Evolutionary conservation across 1,284 basidiomycete genomes (phyloP).

Genomic region (Trametes versicolor): DNA sequence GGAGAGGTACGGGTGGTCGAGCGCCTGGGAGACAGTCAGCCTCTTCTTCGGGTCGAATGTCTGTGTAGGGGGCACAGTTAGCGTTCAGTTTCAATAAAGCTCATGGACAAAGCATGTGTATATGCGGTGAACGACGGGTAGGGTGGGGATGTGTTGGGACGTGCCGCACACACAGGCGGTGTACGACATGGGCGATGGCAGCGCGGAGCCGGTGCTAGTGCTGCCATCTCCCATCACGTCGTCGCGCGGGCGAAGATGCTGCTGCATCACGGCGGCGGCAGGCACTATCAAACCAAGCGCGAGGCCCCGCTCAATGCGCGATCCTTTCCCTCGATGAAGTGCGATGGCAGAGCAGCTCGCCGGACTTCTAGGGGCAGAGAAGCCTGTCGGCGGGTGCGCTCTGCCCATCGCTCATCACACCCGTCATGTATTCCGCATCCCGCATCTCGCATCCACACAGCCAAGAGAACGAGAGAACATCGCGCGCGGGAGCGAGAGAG

Average conservation of each 20-base stretch:
- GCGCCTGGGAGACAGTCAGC: slow-evolving; percentile 85
- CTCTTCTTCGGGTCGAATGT: slow-evolving; percentile 91
- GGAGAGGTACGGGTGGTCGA: slow-evolving; percentile 79
- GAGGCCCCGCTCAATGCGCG: background rate
- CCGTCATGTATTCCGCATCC: background rate
- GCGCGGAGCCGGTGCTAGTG: no score
- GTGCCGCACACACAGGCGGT: no score
- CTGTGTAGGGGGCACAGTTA: slow-evolving; percentile 39
- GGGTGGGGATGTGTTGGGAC: background rate
- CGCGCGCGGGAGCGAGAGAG: background rate
- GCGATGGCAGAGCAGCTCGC: background rate
- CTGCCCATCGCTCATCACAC: background rate
- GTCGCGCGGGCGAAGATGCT: background rate
- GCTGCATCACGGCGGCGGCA: slow-evolving; percentile 7
- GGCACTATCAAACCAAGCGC: slow-evolving; percentile 15
- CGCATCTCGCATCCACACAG: background rate
- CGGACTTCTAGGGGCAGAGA: background rate
- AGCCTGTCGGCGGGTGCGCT: background rate
- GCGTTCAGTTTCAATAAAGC: slow-evolving; percentile 6
- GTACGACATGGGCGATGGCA: background rate
- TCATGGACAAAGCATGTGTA: slow-evolving; percentile 12
- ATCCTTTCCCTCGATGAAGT: background rate
- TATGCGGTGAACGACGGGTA: background rate
- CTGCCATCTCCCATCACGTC: slow-evolving; percentile 6
- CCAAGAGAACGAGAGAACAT: background rate